Evolutionary conservation across 352 stramenopile genomes (phyloP).

Genomic region (Ophiocytium majus): DNA sequence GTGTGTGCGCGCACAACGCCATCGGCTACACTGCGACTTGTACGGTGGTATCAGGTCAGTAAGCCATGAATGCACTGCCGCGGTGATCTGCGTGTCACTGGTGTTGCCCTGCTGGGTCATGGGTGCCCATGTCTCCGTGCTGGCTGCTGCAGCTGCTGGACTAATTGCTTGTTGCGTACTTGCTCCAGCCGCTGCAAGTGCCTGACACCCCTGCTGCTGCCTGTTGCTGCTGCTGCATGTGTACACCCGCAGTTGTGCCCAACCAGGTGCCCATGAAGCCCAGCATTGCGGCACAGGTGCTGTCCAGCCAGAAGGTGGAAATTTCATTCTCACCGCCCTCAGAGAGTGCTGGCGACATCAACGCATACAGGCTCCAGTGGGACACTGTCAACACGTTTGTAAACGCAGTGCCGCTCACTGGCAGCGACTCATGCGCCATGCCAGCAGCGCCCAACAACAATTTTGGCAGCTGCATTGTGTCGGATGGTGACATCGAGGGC

Average conservation of each 20-base stretch:
- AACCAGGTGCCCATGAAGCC: constrained; percentile 78
- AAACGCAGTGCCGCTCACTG: constrained; percentile 33
- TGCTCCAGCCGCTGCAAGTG: no score
- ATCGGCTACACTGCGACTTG: constrained; percentile 37
- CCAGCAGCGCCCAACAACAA: constrained; percentile 15
- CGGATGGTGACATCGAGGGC: constrained; percentile 66
- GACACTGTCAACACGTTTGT: constrained; percentile 67
- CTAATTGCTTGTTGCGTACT: no score
- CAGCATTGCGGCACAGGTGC: constrained; percentile 76
- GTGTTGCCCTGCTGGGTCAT: no score
- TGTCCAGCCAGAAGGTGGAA: constrained; percentile 78
- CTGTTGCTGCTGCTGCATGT: no score
- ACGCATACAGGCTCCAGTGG: constrained; percentile 81
- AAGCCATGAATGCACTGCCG: no score
- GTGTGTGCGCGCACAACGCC: constrained; percentile 51
- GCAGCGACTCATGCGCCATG: constrained; percentile 1
- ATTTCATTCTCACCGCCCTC: constrained; percentile 79
- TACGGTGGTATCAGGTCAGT: constrained; percentile 22
- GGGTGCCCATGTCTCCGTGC: no score
- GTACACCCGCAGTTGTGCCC: constrained; percentile 60
- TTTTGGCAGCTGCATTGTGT: constrained; percentile 59
- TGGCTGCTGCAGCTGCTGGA: no score
- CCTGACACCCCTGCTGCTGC: no score
- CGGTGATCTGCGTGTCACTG: no score
- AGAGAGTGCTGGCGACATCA: constrained; percentile 66